A percentile compares a stretch with the other conserved stretches of the same genome.
Conservation (phyloP, 345 rosid genomes). For the Viola odorata region DNA sequence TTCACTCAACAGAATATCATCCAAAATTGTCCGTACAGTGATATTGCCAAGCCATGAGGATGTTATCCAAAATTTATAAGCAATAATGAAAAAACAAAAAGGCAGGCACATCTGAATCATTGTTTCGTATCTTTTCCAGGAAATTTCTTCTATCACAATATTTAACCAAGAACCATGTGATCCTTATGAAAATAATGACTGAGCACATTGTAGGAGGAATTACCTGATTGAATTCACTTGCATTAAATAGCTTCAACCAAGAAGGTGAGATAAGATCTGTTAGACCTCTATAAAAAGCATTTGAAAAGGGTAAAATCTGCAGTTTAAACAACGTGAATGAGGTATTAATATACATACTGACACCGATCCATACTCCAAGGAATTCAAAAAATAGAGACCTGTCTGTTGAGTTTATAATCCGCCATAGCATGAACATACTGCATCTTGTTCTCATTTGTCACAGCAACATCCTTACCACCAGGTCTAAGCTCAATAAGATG, state of each 20-base stretch:
- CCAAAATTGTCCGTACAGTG: too few species aligned
- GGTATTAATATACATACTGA: not conserved
- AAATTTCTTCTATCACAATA: not conserved
- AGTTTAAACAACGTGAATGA: conserved; percentile 21
- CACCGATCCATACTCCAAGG: conserved; percentile 2
- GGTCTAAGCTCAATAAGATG: conserved; percentile 75
- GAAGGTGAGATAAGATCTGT: conserved; percentile 84
- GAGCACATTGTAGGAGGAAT: not conserved
- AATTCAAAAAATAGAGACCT: conserved; percentile 41
- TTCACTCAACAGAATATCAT: too few species aligned
- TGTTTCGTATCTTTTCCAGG: too few species aligned
- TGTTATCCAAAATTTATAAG: too few species aligned
- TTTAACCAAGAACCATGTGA: not conserved
- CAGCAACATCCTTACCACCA: conserved; percentile 74
- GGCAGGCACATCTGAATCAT: too few species aligned
- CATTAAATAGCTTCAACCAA: conserved; percentile 91
- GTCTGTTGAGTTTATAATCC: conserved; percentile 90
- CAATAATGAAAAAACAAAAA: too few species aligned
- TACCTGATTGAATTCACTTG: conserved; percentile 97
- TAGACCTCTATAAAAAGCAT: conserved; percentile 89
- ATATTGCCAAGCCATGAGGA: too few species aligned
- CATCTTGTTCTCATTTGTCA: conserved; percentile 91
- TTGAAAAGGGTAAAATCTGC: conserved; percentile 91
- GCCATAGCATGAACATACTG: conserved; percentile 98
- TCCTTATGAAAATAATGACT: not conserved